These are phyloP conservation scores for Penicillium sp. DNA, from an alignment of 2,329 filamentous ascomycete species.

Conservation along the genomic window DNA sequence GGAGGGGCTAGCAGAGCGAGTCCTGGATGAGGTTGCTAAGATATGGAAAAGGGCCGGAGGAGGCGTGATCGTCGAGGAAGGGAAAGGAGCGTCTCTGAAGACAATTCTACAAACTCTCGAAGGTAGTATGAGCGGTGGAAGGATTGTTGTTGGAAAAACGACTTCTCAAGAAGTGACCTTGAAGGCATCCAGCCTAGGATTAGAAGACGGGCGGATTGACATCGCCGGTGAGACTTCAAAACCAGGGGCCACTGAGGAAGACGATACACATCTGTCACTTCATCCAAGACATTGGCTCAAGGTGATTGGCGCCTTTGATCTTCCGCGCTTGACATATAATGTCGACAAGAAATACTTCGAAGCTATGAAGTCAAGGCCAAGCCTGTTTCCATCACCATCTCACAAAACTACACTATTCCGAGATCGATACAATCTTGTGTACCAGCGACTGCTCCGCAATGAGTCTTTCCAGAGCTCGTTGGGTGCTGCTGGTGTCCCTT, in stretches of 20 bases:
- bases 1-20: constrained; percentile 86
- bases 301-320: constrained; percentile 78
- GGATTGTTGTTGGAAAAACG: constrained; percentile 47
- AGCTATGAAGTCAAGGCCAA: constrained; percentile 63
- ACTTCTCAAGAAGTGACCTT: constrained; percentile 19
- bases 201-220: constrained; percentile 43
- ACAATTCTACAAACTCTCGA: constrained; percentile 81
- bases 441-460: constrained; percentile 88
- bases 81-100: constrained; percentile 64
- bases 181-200: constrained; percentile 38
- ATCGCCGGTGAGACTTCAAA: constrained; percentile 51
- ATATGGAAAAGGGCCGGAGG: constrained; percentile 89
- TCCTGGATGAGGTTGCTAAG: constrained; percentile 86
- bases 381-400: constrained; percentile 70
- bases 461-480: constrained; percentile 88
- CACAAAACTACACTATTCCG: constrained; percentile 85
- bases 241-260: constrained; percentile 53
- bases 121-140: constrained; percentile 85
- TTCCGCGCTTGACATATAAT: constrained; percentile 60
- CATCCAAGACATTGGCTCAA: constrained; percentile 83
- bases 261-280: constrained; percentile 60
- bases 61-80: constrained; percentile 86
- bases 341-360: constrained; percentile 84
- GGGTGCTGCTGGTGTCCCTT: constrained; percentile 56
- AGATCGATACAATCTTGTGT: constrained; percentile 86